Evolutionary conservation across 345 rosid species (phyloP).

Genomic region (Aurinia saxatilis): DNA sequence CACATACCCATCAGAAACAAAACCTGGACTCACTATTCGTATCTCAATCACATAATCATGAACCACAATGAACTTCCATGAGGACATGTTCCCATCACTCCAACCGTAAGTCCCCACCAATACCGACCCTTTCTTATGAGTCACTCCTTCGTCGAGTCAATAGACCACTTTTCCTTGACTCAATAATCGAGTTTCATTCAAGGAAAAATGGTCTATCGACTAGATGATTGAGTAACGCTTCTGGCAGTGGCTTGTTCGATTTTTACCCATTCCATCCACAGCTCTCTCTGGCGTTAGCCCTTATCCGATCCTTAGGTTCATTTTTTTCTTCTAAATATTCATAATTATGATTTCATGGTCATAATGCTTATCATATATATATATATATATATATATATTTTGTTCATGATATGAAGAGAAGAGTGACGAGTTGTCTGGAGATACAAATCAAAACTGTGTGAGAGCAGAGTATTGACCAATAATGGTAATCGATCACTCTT

Average conservation of each 20-base stretch:
- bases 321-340: neutral
- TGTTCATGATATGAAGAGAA: constrained; percentile 35
- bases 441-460: constrained; percentile 27
- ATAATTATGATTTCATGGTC: neutral
- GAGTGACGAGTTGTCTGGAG: constrained; percentile 26
- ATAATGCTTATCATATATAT: neutral
- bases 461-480: constrained; percentile 35
- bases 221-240: constrained; percentile 47
- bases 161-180: no score
- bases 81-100: no score
- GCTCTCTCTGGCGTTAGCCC: constrained; percentile 18
- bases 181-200: no score
- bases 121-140: no score
- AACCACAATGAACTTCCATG: no score
- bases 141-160: no score
- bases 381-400: no score
- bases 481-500: constrained; percentile 33
- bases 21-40: no score
- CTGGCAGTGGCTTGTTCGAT: constrained; percentile 49
- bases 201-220: constrained; percentile 46
- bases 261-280: constrained; percentile 54
- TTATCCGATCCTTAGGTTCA: constrained; percentile 42
- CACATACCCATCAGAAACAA: no score
- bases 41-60: no score
- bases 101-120: no score